Base-by-base conservation (phyloP, 2,329 filamentous ascomycete genomes). In the Fusarium longipes region DNA sequence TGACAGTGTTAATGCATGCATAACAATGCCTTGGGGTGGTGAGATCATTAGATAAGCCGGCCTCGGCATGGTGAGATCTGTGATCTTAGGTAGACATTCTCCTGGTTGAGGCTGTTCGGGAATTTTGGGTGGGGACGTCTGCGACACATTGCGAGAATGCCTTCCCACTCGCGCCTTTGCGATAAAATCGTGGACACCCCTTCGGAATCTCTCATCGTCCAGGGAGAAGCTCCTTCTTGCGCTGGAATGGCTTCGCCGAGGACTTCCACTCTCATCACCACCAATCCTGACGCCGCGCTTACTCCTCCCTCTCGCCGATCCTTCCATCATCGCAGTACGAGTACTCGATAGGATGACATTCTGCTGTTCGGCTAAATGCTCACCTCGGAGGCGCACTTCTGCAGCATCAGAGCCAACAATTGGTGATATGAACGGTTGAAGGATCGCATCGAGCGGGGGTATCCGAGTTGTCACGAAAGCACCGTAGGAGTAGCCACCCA, bases 401-500 rank as follows among this genome's bases (percentile, higher is more conserved):
- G 88, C 84, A 0, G 88, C 84, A 6, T 88, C 78, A 1, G 88
- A 88, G 36, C 84, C 87, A n/a, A 76, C 71, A 5, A 78, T 67
- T 0, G 87, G 84, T 0, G 79, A 76, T 9, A 79, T 74, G 69
- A 96, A 93, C 1, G 84, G 78, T 2, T 82, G 76, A 24, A 93
- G 78, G 27, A 96, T 86, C 1, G 82, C 77, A 12, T 81, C 76
- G 33, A 90, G 78, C 0, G 88, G 82, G 0, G 93, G 92, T 0
- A 97, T 84, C 57, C 90, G 88, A 1, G 86, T 88, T 3, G 93
- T 89, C 36, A 98, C 87, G 74, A 97, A 86, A 6, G 93, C 92
- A 40, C 96, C 96, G 77, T 97, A 97, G 0, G 93, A 97, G 77
- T 97, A 97, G 14, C 94, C 94, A 3, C 86, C 90, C 8, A 96